Evolutionary conservation across 208 protist genomes (phyloP).

Genomic region (Trypanosoma theileri): DNA sequence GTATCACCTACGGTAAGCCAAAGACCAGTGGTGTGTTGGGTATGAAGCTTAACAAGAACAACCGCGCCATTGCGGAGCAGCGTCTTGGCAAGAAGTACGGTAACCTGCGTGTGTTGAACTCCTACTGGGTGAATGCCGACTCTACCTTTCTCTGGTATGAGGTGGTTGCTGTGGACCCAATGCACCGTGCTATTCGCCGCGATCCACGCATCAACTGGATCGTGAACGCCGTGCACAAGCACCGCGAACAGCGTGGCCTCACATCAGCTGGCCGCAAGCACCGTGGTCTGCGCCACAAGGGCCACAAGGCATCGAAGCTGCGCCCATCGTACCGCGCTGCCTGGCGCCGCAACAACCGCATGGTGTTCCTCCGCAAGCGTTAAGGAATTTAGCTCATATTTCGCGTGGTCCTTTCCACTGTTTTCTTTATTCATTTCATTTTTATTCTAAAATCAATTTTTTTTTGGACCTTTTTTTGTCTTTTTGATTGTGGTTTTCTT

Average conservation of each 20-base stretch:
- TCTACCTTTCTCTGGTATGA: slow-evolving; percentile 98
- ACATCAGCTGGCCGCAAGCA: slow-evolving; percentile 96
- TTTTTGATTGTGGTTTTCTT: no score
- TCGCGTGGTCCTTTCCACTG: not conserved
- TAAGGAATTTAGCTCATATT: slow-evolving; percentile 28
- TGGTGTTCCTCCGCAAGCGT: slow-evolving; percentile 92
- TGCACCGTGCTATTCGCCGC: slow-evolving; percentile 96
- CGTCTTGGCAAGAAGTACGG: slow-evolving; percentile 95
- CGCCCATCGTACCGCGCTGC: slow-evolving; percentile 94
- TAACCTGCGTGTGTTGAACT: slow-evolving; percentile 99
- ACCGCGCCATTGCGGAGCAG: slow-evolving; percentile 97
- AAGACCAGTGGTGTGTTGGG: slow-evolving; percentile 96
- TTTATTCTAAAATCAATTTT: not conserved
- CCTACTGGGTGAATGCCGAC: slow-evolving; percentile 99
- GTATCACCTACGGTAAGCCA: slow-evolving; percentile 99
- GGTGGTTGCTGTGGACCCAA: slow-evolving; percentile 99
- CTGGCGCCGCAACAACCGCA: slow-evolving; percentile 99
- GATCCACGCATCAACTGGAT: slow-evolving; percentile 99
- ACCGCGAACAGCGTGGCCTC: slow-evolving; percentile 98
- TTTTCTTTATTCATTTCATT: not conserved
- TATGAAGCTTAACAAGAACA: slow-evolving; percentile 96
- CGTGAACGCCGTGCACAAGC: slow-evolving; percentile 95
- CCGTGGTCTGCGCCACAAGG: slow-evolving; percentile 97
- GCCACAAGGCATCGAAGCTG: slow-evolving; percentile 93
- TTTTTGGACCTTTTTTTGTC: no score